Evolutionary conservation across 768 basidiomycete genomes (phyloP), one percentile per base, ranked within the genome.

Genomic region (Amanita phalloides): DNA sequence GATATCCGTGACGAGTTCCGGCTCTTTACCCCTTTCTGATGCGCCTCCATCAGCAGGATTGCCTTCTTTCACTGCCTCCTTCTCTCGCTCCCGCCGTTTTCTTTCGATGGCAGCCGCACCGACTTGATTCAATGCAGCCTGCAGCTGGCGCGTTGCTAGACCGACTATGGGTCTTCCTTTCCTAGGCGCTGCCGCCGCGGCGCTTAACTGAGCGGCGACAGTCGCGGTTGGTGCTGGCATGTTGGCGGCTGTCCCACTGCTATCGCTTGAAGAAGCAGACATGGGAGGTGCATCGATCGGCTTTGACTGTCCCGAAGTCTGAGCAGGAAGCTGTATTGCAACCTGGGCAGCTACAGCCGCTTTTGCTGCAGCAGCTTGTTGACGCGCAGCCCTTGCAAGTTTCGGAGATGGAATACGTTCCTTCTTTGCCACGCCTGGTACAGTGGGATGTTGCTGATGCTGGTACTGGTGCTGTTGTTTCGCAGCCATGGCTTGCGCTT

Each of bases 111-210:
- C 64, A n/a, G 71, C 63, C 3, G 79, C 78, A 4, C 80, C 81
- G 0, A 79, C 78, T 0, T 82, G 79, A 52, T 65, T 86, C 26
- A 89, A 64, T 6, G 86, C 86, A 6, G 79, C 84, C 57, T 86
- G 84, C 48, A 89, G 82, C 11, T 86, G 82, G 10, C 85, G 72
- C 3, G 78, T 79, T 0, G 73, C 81, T 6, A 84, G 61, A 0
- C 84, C 83, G 30, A 87, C 65, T 8, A 83, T 70, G 1, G 83
- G 82, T 5, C 84, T 76, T 4, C 63, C 56, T 30, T 79, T 72
- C 21, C 77, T 73, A 2, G 48, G 17, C 2, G 70, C 49, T 10
- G 61, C 60, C 11, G 56, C 28, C n/a, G 60, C 49, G 6, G n/a
- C n/a, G n/a, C n/a, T n/a, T n/a, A n/a, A n/a, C n/a, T n/a, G n/a